Conservation (phyloP, 164 flowering plant genomes). For the Magnolia kwangsiensis region DNA sequence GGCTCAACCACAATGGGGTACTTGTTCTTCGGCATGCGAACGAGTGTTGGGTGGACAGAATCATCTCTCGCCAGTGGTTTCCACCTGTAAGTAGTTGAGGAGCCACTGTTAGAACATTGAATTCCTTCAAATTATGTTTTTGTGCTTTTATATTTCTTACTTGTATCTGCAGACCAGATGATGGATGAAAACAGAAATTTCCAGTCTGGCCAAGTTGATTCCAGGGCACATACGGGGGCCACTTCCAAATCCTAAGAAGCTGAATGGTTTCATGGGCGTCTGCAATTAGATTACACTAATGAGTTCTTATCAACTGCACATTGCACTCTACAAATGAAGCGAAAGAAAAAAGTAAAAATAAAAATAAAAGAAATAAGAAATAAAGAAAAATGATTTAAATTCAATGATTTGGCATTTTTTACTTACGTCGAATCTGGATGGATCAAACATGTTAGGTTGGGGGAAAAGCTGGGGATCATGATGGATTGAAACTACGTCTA, state of each 20-base stretch:
- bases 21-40: conserved; percentile 71
- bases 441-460: conserved; percentile 52
- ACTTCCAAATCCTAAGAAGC: conserved; percentile 62
- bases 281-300: conserved; percentile 21
- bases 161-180: conserved; percentile 61
- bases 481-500: conserved; percentile 68
- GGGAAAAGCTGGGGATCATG: conserved; percentile 50
- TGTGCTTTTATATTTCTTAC: conserved; percentile 26
- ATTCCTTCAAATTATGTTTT: background rate
- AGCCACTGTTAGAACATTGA: background rate
- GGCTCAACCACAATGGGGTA: conserved; percentile 49
- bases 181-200: conserved; percentile 56
- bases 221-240: conserved; percentile 74
- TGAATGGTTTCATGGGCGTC: conserved; percentile 46
- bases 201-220: conserved; percentile 58
- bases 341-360: background rate
- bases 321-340: background rate
- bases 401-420: background rate
- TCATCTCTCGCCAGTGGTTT: conserved; percentile 47
- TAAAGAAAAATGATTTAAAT: background rate
- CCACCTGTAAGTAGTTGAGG: conserved; percentile 41
- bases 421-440: conserved; percentile 61
- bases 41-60: conserved; percentile 58
- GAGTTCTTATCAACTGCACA: too few relatives aligned
- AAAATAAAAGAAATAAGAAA: too few relatives aligned